Conservation (phyloP, 176 grass and related monocot genomes). For the Carex kokanica region DNA sequence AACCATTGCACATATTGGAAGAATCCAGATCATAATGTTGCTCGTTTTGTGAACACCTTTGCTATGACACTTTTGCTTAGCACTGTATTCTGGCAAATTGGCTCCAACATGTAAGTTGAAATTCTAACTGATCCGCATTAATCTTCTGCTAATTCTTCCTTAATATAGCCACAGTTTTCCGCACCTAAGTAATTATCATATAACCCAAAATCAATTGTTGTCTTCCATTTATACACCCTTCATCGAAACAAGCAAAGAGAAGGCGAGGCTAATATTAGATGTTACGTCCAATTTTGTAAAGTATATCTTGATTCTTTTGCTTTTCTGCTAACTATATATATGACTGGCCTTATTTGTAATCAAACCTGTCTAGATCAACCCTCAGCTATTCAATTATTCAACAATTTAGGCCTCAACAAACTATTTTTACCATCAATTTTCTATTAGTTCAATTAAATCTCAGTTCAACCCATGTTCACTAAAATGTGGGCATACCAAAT, state of each 20-base stretch:
- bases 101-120: slow-evolving; percentile 71
- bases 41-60: slow-evolving; percentile 75
- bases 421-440: not conserved
- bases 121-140: not conserved
- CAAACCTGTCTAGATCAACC: not conserved
- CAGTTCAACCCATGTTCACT: not conserved
- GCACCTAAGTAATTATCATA: not conserved
- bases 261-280: not conserved
- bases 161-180: not conserved
- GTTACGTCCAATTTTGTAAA: not conserved
- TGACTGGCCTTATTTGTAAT: not conserved
- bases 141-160: not conserved
- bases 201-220: not conserved
- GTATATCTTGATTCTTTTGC: not conserved
- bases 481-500: not conserved
- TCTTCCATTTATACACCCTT: not conserved
- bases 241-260: not conserved
- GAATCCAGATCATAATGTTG: slow-evolving; percentile 83
- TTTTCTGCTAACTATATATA: not conserved
- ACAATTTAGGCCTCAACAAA: not conserved
- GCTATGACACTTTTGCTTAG: slow-evolving; percentile 67
- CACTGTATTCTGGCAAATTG: slow-evolving; percentile 78
- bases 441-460: not conserved
- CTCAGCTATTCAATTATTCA: too few species aligned
- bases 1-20: slow-evolving; percentile 92